Evolutionary conservation across 352 stramenopile genomes (phyloP).

Genomic region (Lagenidium giganteum): DNA sequence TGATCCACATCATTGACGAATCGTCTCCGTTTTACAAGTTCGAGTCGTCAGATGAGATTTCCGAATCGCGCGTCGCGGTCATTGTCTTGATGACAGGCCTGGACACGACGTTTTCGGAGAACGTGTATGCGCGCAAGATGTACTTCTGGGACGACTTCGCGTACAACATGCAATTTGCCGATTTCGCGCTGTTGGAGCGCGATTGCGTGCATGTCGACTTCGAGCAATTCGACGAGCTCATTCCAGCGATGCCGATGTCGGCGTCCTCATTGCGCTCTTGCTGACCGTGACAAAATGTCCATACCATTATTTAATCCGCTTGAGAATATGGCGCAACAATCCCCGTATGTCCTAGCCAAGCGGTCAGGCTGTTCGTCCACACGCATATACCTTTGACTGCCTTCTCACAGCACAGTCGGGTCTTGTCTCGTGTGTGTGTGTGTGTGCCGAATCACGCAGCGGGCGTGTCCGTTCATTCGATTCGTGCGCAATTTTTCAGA

Average conservation of each 20-base stretch:
- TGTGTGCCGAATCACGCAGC: no score
- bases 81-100: slow-evolving; percentile 75
- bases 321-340: no score
- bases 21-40: slow-evolving; percentile 79
- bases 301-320: no score
- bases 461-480: no score
- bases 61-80: slow-evolving; percentile 62
- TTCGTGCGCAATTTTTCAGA: no score
- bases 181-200: slow-evolving; percentile 69
- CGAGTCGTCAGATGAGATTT: slow-evolving; percentile 63
- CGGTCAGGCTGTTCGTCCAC: no score
- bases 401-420: no score
- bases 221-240: slow-evolving; percentile 51
- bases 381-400: no score
- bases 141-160: slow-evolving; percentile 88
- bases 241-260: slow-evolving; percentile 29
- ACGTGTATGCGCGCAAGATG: slow-evolving; percentile 84
- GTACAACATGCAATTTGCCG: slow-evolving; percentile 68
- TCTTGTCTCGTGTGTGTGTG: no score
- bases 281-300: no score
- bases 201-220: slow-evolving; percentile 69
- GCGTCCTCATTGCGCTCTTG: no score
- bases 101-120: slow-evolving; percentile 83
- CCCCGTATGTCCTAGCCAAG: no score
- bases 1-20: slow-evolving; percentile 81